Base-by-base conservation (phyloP, 1,284 basidiomycete genomes). In the Austropuccinia psidii region DNA sequence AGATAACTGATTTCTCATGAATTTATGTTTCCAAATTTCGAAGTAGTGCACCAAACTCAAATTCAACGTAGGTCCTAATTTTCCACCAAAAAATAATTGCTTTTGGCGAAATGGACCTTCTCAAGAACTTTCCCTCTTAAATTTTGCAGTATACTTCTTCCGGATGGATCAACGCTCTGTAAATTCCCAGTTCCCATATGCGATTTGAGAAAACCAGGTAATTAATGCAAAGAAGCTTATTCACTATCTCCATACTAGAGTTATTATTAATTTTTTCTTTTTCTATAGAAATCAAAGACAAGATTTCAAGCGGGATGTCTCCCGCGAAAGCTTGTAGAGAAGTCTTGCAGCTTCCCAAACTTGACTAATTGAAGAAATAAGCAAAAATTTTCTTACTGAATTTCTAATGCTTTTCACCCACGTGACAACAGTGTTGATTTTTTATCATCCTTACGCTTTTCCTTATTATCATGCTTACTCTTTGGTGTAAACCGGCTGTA, bases 121-220 rank as follows among this genome's bases (percentile, higher is more conserved):
- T n/a, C 33, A 61, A 4, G 11, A 8, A 31, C 6, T 1, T 55
- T 33, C 19, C 35, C 33, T 60, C 43, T 64, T 64, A 21, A 31
- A 31, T n/a, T 13, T 21, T 47, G 7, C 24, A 45, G 17, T 24
- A 69, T 69, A 27, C 33, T 69, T 13, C 19, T 69, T 8, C 66
- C 66, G 19, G 54, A 69, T 31, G 66, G 66, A 7, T 52, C 66
- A 2, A 39, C 66, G 13, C 31, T 57, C 9, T 69, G 66, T 35
- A 39, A 50, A 29, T 69, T 69, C 31, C 66, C 66, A 21, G 41
- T 69, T 24, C 52, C 54, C 15, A 58, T 69, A 43, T 69, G 66
- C 47, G 66, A 69, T 33, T 33, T 58, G 6, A 31, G 66, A 21
- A 27, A 24, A 21, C 54, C 66, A 27, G 66, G 66, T 69, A 7